phyloP scores from a whole-genome alignment of 2,329 filamentous ascomycete genomes.

The Cytospora leucostoma region DNA sequence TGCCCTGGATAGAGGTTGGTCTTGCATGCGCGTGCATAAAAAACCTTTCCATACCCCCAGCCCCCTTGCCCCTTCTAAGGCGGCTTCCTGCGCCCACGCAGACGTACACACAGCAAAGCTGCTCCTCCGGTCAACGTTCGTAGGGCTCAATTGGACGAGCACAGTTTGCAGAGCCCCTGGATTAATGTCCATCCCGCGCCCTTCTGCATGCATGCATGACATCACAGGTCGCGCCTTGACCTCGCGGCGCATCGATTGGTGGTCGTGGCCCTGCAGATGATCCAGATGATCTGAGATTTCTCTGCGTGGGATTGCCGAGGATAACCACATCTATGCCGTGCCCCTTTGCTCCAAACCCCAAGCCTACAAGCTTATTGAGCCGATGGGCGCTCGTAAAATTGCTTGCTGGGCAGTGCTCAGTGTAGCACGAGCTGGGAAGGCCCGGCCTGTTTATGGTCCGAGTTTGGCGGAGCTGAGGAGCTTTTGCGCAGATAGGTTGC shows the following conservation, averaged over 20 bases:
- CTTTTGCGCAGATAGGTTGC: not conserved
- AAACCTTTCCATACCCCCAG: too few species aligned
- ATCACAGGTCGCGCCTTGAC: conserved; percentile 15
- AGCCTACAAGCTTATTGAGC: not conserved
- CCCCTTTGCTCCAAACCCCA: not conserved
- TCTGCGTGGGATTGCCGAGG: conserved; percentile 17
- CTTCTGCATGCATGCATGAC: conserved; percentile 31
- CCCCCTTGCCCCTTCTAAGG: not conserved
- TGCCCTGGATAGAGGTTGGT: not conserved
- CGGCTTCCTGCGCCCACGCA: not conserved
- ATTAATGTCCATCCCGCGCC: conserved; percentile 20
- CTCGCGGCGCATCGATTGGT: conserved; percentile 12
- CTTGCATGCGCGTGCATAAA: not conserved
- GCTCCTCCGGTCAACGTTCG: not conserved
- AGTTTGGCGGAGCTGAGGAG: not conserved
- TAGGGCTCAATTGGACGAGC: not conserved
- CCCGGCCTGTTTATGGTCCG: not conserved
- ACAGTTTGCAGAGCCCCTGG: conserved; percentile 22
- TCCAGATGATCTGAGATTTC: not conserved
- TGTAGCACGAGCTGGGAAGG: not conserved
- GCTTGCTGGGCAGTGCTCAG: not conserved
- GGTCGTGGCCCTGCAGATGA: conserved; percentile 1
- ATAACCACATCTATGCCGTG: conserved; percentile 8
- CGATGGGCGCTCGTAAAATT: not conserved
- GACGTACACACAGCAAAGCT: not conserved